phyloP scores from a whole-genome alignment of 2,329 filamentous ascomycete species.

The Fusarium transvaalense region DNA sequence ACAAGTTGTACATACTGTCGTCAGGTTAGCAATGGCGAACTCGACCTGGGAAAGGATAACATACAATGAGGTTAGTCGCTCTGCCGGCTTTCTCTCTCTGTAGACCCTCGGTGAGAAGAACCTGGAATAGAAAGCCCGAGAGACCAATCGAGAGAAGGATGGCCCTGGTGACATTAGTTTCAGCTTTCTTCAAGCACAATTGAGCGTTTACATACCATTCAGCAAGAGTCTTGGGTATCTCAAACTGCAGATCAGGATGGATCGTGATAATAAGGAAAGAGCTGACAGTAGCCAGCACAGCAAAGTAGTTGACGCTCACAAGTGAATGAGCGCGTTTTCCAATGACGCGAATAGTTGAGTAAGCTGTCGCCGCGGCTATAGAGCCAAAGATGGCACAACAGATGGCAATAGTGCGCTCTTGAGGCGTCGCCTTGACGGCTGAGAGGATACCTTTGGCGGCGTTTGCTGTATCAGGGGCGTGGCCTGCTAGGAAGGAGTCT shows the following conservation, averaged over 20 bases:
- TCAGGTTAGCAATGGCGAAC: background rate
- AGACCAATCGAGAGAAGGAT: conserved; percentile 72
- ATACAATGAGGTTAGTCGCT: conserved; percentile 52
- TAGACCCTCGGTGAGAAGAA: conserved; percentile 79
- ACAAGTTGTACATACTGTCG: conserved; percentile 52
- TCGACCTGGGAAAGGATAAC: background rate
- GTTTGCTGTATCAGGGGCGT: conserved; percentile 12
- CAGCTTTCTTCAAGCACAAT: accelerated
- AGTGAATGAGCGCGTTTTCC: conserved; percentile 81
- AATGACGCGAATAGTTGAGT: conserved; percentile 79
- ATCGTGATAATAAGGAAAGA: conserved; percentile 69
- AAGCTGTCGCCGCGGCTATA: conserved; percentile 75
- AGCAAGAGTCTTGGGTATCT: conserved; percentile 46
- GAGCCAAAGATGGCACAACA: conserved; percentile 76
- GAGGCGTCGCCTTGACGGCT: conserved; percentile 59
- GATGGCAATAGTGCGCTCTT: conserved; percentile 75
- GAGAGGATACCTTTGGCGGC: conserved; percentile 45
- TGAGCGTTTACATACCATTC: conserved; percentile 45
- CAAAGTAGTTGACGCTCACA: conserved; percentile 84
- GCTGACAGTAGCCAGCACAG: conserved; percentile 73
- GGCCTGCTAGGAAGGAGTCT: background rate
- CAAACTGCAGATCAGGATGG: conserved; percentile 57
- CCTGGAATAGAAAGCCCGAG: conserved; percentile 83
- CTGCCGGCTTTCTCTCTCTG: conserved; percentile 70
- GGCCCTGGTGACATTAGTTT: conserved; percentile 58